Evolutionary conservation across 331 rosid species (phyloP).

Genomic region (Pyrus hybrid): DNA sequence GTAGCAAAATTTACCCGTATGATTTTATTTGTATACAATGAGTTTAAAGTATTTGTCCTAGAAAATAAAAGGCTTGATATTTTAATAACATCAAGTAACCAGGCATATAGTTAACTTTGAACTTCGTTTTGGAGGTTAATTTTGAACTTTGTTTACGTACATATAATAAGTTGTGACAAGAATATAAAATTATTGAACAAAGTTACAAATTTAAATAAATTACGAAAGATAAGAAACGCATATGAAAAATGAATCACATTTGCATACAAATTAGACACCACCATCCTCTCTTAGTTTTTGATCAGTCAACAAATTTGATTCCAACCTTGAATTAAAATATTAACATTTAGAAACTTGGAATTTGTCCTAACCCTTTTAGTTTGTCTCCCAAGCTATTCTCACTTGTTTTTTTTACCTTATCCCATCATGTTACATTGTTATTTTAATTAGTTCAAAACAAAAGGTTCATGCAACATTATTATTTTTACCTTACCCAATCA

Average conservation of each 20-base stretch:
- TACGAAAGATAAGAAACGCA: too few relatives aligned
- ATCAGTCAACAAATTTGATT: neutral
- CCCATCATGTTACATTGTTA: neutral
- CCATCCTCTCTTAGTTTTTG: neutral
- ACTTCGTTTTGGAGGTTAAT: too few relatives aligned
- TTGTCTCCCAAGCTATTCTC: neutral
- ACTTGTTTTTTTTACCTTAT: neutral
- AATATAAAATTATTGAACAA: too few relatives aligned
- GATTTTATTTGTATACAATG: neutral
- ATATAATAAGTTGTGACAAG: neutral
- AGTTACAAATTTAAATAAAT: neutral
- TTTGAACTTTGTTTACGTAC: too few relatives aligned
- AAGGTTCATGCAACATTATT: too few relatives aligned
- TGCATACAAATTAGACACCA: too few relatives aligned
- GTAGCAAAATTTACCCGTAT: neutral
- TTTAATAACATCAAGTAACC: too few relatives aligned
- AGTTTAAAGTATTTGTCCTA: neutral
- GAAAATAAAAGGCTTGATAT: neutral
- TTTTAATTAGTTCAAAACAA: neutral
- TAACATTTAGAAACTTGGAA: neutral
- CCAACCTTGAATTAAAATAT: neutral
- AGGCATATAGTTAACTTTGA: neutral
- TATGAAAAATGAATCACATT: too few relatives aligned
- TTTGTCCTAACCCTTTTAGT: neutral
- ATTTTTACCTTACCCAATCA: too few relatives aligned